A percentile compares a stretch with the other conserved stretches of the same genome.
Evolutionary conservation across 2,329 filamentous ascomycete genomes (phyloP).

Genomic region (Hypoxylon sp.): DNA sequence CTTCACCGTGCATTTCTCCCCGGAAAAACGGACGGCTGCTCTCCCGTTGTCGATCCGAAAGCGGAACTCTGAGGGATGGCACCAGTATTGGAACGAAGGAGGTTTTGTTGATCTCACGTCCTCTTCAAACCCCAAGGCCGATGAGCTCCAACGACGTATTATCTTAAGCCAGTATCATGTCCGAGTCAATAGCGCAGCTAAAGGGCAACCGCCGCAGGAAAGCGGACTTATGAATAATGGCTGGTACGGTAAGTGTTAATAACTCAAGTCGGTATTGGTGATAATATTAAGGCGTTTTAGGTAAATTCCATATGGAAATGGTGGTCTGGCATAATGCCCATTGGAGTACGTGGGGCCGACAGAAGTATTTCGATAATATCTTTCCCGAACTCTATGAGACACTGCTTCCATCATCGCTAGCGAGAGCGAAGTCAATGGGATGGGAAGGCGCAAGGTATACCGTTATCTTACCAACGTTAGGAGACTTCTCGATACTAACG

Average conservation of each 20-base stretch:
- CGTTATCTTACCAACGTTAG: neutral
- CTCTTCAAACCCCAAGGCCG: conserved; percentile 56
- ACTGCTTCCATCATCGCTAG: conserved; percentile 52
- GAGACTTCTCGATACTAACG: conserved; percentile 5
- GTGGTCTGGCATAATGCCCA: conserved; percentile 60
- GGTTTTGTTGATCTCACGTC: conserved; percentile 60
- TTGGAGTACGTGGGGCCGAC: conserved; percentile 59
- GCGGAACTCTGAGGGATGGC: conserved; percentile 53
- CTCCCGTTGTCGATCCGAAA: conserved; percentile 48
- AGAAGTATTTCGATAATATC: conserved; percentile 56
- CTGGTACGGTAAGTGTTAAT: conserved; percentile 55
- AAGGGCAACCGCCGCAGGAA: conserved; percentile 59
- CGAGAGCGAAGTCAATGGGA: conserved; percentile 54
- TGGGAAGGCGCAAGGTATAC: conserved; percentile 53
- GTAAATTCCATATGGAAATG: conserved; percentile 63
- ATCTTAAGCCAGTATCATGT: conserved; percentile 62
- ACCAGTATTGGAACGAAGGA: conserved; percentile 58
- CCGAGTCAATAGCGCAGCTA: conserved; percentile 59
- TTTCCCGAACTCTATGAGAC: conserved; percentile 57
- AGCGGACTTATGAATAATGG: conserved; percentile 63
- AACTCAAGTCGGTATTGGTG: no score
- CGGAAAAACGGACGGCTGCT: conserved; percentile 45
- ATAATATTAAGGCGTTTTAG: conserved; percentile 17
- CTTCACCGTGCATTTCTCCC: conserved; percentile 57
- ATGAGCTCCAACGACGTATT: conserved; percentile 62